Percentiles rank a stretch among this genome's conserved stretches.
phyloP scores from a whole-genome alignment of 495 filamentous ascomycete genomes.

The Bryoglossum gracile region DNA sequence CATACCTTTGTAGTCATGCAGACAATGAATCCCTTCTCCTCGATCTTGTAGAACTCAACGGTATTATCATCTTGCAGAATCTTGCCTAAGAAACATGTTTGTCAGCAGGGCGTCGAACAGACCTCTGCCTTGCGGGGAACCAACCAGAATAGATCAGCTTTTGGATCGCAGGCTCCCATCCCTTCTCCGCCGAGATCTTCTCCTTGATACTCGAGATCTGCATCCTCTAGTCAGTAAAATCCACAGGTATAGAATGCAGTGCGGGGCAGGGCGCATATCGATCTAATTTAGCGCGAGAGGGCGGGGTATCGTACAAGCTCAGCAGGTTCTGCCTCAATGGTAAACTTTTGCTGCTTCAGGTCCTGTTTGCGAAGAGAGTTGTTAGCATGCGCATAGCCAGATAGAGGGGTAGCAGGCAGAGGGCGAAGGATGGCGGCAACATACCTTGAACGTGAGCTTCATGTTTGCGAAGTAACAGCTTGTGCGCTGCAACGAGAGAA shows the following conservation, averaged over 20 bases:
- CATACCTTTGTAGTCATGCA: constrained; percentile 92
- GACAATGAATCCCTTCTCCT: constrained; percentile 98
- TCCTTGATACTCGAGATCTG: constrained; percentile 85
- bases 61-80: constrained; percentile 96
- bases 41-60: constrained; percentile 91
- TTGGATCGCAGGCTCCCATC: constrained; percentile 78
- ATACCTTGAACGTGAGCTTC: constrained; percentile 81
- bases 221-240: constrained; percentile 4
- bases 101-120: constrained; percentile 29
- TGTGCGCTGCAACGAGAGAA: not conserved
- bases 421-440: constrained; percentile 16
- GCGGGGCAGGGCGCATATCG: constrained; percentile 11
- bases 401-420: constrained; percentile 1
- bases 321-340: constrained; percentile 85
- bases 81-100: constrained; percentile 67
- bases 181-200: constrained; percentile 81
- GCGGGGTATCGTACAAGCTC: constrained; percentile 63
- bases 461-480: constrained; percentile 34
- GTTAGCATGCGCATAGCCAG: constrained; percentile 26
- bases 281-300: not conserved
- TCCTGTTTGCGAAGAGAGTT: constrained; percentile 48
- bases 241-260: constrained; percentile 11
- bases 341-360: constrained; percentile 96
- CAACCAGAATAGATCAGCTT: constrained; percentile 97
- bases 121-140: constrained; percentile 44